Percentiles rank a stretch among this genome's conserved stretches.
phyloP scores from a whole-genome alignment of 495 filamentous ascomycete genomes.

The Xylaria intraflava region DNA sequence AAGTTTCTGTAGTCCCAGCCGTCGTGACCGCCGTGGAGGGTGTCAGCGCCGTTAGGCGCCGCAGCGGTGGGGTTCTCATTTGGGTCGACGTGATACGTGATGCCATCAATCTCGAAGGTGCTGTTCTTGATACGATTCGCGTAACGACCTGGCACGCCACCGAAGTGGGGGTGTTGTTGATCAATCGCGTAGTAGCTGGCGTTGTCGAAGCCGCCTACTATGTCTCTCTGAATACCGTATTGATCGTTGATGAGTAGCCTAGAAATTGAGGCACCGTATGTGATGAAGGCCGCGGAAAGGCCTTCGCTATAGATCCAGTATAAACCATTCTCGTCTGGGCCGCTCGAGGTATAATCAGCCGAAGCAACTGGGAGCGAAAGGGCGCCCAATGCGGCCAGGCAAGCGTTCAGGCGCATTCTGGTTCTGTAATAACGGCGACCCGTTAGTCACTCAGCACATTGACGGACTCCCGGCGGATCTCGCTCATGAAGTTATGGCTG shows the following conservation, averaged over 20 bases:
- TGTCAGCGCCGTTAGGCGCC: slow-evolving; percentile 51
- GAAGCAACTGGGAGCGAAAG: slow-evolving; percentile 22
- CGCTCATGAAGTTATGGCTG: background rate
- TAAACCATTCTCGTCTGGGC: slow-evolving; percentile 46
- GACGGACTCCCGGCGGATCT: background rate
- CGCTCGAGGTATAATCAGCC: slow-evolving; percentile 15
- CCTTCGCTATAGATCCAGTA: slow-evolving; percentile 68
- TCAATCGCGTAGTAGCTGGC: slow-evolving; percentile 63
- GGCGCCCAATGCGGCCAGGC: slow-evolving; percentile 21
- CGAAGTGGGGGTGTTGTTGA: slow-evolving; percentile 65
- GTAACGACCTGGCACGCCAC: slow-evolving; percentile 71
- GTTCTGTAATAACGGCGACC: background rate
- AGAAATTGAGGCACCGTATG: slow-evolving; percentile 72
- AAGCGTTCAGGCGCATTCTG: slow-evolving; percentile 25
- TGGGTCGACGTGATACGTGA: slow-evolving; percentile 53
- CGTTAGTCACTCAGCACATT: background rate
- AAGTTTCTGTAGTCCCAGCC: slow-evolving; percentile 82
- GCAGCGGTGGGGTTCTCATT: slow-evolving; percentile 60
- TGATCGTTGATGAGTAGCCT: slow-evolving; percentile 69
- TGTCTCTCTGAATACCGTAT: slow-evolving; percentile 55
- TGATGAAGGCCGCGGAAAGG: slow-evolving; percentile 67
- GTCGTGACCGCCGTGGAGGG: slow-evolving; percentile 73
- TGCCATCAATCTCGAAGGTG: slow-evolving; percentile 65
- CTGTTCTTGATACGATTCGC: slow-evolving; percentile 85
- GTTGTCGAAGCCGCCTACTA: slow-evolving; percentile 76